Base-by-base conservation (phyloP, 495 filamentous ascomycete genomes). In the Echria macrotheca region DNA sequence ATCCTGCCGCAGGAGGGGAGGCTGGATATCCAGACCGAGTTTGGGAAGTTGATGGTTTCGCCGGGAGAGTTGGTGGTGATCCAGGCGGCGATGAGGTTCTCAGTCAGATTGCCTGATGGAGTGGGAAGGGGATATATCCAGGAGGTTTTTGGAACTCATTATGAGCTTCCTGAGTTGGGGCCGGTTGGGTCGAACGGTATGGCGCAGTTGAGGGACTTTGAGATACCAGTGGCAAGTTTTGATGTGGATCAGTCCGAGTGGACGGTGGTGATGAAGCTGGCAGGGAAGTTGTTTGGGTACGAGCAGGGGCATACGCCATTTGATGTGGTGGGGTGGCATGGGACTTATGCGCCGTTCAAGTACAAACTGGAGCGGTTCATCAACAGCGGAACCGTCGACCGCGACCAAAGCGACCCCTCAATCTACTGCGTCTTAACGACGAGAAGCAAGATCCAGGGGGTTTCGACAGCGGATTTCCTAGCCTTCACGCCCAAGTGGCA, bases 1-100 rank as follows among this genome's bases (percentile, higher is more conserved):
- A 84, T 93, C 53, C 86, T 91, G 12, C 76, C 80, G 0, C 87
- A 91, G 62, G 82, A 87, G 56, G 87, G 87, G 9, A 77, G 82
- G 15, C 73, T 93, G 46, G 82, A 93, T 55, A 88, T 93, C 49
- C 84, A 84, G 57, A 88, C 87, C 0, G 87, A 93, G 63, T 67
- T 90, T 15, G 87, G 87, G 5, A 75, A 78, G 50, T 67, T 93
- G n/a, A 69, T 89, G 23, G 76, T 93, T 11, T 78, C 85, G 15
- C 87, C 87, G 1, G 86, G 87, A 61, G 87, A 93, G 65, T 89
- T 93, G 44, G 81, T 78, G 41, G 84, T 93, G 12, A 85, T 93
- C 43, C 87, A 87, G 1, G 78, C 87, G 18, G 87, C 87, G 47
- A 73, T 91, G 52, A 77, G 81, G 60, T 87, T 87, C 68, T 78